Evolutionary conservation across 371 early-diverging fungal genomes (phyloP).

Genomic region (Fennellomyces sp.): DNA sequence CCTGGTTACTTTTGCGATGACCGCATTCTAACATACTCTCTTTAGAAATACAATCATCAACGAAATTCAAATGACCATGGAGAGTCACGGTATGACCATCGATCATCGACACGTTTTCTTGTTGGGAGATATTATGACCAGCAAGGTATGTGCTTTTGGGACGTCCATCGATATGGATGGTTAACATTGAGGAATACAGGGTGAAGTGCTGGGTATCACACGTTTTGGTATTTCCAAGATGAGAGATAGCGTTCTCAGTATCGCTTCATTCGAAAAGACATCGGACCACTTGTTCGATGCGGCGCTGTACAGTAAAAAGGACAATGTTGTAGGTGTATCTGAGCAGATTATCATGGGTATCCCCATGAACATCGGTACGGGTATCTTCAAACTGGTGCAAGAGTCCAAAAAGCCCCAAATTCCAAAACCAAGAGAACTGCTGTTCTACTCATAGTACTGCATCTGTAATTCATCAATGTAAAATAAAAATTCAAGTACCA

Average conservation of each 20-base stretch:
- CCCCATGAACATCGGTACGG: conserved; percentile 98
- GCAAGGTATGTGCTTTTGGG: conserved; percentile 52
- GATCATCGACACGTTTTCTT: conserved; percentile 98
- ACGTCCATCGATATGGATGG: background rate
- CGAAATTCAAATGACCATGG: conserved; percentile 90
- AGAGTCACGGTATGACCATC: conserved; percentile 95
- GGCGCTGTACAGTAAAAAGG: conserved; percentile 91
- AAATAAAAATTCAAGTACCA: background rate
- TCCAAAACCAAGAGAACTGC: conserved; percentile 58
- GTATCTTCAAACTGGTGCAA: conserved; percentile 89
- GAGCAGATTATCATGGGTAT: conserved; percentile 99
- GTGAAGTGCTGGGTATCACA: conserved; percentile 98
- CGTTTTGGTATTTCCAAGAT: conserved; percentile 99
- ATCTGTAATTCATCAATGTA: background rate
- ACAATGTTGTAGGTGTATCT: conserved; percentile 95
- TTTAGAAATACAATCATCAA: conserved; percentile 75
- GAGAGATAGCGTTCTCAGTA: conserved; percentile 99
- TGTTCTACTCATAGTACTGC: conserved; percentile 39
- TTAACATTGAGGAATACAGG: conserved; percentile 47
- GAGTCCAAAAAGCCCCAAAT: conserved; percentile 58
- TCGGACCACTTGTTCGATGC: conserved; percentile 99
- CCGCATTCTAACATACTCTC: background rate
- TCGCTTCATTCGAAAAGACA: conserved; percentile 99
- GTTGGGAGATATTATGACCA: conserved; percentile 99
- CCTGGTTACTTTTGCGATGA: background rate